phyloP scores from a whole-genome alignment of 805 yeast species.

The Spencermartinsiella europaea region DNA sequence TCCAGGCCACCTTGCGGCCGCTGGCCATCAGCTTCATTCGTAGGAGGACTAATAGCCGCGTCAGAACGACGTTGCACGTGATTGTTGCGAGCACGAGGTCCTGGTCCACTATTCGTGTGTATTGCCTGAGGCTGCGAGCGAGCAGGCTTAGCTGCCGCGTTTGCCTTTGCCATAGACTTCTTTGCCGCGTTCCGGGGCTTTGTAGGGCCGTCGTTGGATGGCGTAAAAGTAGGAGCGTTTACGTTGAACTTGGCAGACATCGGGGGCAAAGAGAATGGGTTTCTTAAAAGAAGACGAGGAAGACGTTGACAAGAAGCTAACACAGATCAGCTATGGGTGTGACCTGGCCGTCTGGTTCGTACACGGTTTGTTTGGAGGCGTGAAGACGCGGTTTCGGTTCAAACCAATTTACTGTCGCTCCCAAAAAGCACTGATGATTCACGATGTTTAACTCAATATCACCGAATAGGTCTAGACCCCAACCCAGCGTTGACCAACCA shows the following conservation, averaged over 20 bases:
- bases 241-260: constrained; percentile 6
- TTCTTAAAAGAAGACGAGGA: too few relatives aligned
- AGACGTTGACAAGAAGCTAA: too few relatives aligned
- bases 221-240: constrained; percentile 5
- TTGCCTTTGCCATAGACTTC: neutral
- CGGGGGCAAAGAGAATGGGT: too few relatives aligned
- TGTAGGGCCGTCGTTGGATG: neutral
- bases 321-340: too few relatives aligned
- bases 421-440: too few relatives aligned
- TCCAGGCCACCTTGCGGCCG: neutral
- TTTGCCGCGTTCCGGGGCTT: neutral
- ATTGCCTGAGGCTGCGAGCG: neutral
- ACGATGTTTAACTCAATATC: too few relatives aligned
- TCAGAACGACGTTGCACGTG: neutral
- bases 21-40: neutral
- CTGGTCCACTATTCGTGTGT: neutral
- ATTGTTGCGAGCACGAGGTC: neutral
- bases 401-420: too few relatives aligned
- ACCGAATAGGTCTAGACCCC: too few relatives aligned
- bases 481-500: too few relatives aligned
- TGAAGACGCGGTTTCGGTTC: too few relatives aligned
- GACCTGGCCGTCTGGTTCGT: too few relatives aligned
- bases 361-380: too few relatives aligned
- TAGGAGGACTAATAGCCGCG: neutral
- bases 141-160: neutral